Base-by-base conservation (phyloP, 2,329 filamentous ascomycete species). In the Capronia americana region DNA sequence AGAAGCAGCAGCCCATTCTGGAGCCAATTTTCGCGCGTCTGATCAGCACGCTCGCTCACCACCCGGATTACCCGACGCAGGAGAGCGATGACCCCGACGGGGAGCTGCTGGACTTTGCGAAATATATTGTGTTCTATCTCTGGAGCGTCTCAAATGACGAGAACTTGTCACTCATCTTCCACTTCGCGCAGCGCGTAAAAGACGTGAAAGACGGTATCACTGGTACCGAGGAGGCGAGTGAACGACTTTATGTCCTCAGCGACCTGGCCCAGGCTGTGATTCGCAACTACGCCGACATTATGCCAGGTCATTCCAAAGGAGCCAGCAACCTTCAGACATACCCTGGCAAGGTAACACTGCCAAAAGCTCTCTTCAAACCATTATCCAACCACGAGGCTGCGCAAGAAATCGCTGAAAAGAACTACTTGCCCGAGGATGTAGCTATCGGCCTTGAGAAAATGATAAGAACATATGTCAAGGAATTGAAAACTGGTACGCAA, bases 121-220 rank as follows among this genome's bases (percentile, higher is more conserved):
- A 89, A 72, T 99, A 98, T 77, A 88, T 99, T 65, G 78, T 97
- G 50, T 97, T 94, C 79, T 99, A 96, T 75, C 83, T 98, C 55
- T 88, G 86, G 68, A 88, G 89, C 44, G 88, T 97, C 20, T 92
- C 92, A 10, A 94, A 89, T 0, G 91, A 96, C 76, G 87, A 92
- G 53, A 99, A 97, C 73, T 84, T 98, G 17, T 90, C 91, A 0
- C 82, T 97, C 68, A 93, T 99, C 48, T 95, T 91, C 81, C 92
- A 95, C 77, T 91, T 97, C 68, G 93, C 93, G 12, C 93, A 98
- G 78, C 88, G 93, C 10, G 90, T 97, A 62, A 99, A 99, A 82
- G 91, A 94, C 77, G 91, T 93, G 10, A 86, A 87, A 50, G 95
- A 99, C 76, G 91, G 87, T 12, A 87, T 98, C 67, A 85, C 86